Evolutionary conservation across 1,284 basidiomycete genomes (phyloP), one percentile per base, ranked within the genome.

Genomic region (Microbotryum saponariae): DNA sequence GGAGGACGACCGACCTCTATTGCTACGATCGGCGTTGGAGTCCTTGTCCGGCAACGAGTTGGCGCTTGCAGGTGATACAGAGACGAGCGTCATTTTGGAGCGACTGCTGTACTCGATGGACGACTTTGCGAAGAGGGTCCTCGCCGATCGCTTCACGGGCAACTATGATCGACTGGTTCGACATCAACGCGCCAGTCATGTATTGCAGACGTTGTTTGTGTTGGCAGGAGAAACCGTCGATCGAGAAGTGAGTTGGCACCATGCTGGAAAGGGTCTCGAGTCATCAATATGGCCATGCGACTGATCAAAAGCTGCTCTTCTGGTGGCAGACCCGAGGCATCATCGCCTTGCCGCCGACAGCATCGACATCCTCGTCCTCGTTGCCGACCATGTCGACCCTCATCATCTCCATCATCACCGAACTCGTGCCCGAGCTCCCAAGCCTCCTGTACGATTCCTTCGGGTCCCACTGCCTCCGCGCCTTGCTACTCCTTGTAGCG

Each of bases 151-250:
- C 62, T 77, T 97, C 66, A 82, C 82, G 60, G 91, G 89, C 73
- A 88, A 87, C 85, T 88, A 84, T 68, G 83, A 83, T 64, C 74
- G 79, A 49, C 79, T 94, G 20, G 78, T 84, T 45, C 83, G 80
- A 70, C 88, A 96, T 73, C 82, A 91, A 25, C 92, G 91, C 77
- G 89, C 87, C 20, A 92, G 89, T 27, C 92, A 96, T 81, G 91
- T 94, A 10, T 86, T 87, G 67, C 91, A 96, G 75, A 94, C 91
- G 0, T 78, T 93, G 66, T 80, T 94, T 67, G 81, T 81, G 5
- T 81, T 90, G 7, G 84, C 85, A 0, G 63, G 67, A n/a, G 82
- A 85, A 51, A 91, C 90, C 0, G 77, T 92, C 27, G 81, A 84
- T 53, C 81, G 91, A 71, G 92, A 97, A 82, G 90, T 89, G 63